Evolutionary conservation across 345 rosid genomes (phyloP).

Genomic region (Brassica carinata): DNA sequence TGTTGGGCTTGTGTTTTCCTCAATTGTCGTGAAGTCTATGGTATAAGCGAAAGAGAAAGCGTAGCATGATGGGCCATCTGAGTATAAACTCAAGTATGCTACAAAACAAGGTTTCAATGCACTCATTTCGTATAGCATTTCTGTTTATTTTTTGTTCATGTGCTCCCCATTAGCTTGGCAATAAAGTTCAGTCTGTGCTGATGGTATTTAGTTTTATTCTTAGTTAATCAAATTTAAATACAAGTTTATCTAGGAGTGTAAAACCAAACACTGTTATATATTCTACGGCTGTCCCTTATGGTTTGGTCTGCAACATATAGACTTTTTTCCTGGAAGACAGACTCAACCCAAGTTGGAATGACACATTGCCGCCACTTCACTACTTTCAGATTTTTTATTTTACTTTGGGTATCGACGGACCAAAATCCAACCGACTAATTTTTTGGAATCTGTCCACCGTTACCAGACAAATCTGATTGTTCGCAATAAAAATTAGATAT

Average conservation of each 20-base stretch:
- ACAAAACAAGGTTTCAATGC: conserved; percentile 43
- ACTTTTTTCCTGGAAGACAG: too few relatives aligned
- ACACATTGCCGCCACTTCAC: too few relatives aligned
- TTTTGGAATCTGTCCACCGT: too few relatives aligned
- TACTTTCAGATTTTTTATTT: too few relatives aligned
- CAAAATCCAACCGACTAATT: too few relatives aligned
- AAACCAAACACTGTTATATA: not conserved
- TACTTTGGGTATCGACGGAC: too few relatives aligned
- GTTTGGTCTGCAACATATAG: too few relatives aligned
- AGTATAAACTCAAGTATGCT: conserved; percentile 32
- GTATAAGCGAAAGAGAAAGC: conserved; percentile 34
- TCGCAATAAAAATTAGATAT: too few relatives aligned
- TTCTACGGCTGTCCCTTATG: not conserved
- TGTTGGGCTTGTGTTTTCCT: conserved; percentile 38
- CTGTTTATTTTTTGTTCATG: conserved; percentile 28
- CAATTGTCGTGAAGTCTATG: conserved; percentile 32
- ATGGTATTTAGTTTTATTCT: conserved; percentile 8
- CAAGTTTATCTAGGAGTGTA: not conserved
- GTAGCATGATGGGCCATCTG: conserved; percentile 31
- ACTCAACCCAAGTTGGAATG: too few relatives aligned
- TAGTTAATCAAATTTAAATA: conserved; percentile 2
- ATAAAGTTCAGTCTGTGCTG: conserved; percentile 25
- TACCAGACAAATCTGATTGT: too few relatives aligned
- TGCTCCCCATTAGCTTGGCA: conserved; percentile 38
- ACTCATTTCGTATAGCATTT: conserved; percentile 31